These are phyloP conservation scores for Myxozyma geophila DNA, from an alignment of 805 yeast species.

Conservation along the genomic window DNA sequence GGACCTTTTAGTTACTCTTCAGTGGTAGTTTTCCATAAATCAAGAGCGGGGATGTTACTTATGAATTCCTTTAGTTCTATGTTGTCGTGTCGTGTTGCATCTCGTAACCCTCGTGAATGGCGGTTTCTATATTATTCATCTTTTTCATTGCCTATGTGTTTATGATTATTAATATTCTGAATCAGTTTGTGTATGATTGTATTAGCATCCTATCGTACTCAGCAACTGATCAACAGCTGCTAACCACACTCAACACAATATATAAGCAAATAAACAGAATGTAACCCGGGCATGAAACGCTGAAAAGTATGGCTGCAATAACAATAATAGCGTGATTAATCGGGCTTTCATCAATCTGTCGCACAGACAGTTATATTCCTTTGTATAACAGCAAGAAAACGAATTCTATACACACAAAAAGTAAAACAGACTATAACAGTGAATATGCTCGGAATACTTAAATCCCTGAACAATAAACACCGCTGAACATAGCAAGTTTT, in stretches of 20 bases:
- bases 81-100: too few relatives aligned
- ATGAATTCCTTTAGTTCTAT: too few relatives aligned
- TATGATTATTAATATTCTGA: too few relatives aligned
- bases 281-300: constrained; percentile 38
- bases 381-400: background rate
- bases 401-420: background rate
- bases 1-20: too few relatives aligned
- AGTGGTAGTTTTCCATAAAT: too few relatives aligned
- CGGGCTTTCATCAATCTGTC: constrained; percentile 24
- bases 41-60: too few relatives aligned
- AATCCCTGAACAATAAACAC: constrained; percentile 1
- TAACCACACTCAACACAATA: background rate
- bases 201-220: background rate
- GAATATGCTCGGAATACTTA: constrained; percentile 6
- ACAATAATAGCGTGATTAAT: constrained; percentile 33
- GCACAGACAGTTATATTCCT: background rate
- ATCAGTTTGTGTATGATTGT: background rate
- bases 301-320: background rate
- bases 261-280: constrained; percentile 1
- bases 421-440: background rate
- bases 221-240: background rate
- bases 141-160: too few relatives aligned
- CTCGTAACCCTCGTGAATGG: too few relatives aligned
- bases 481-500: background rate
- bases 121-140: too few relatives aligned